Evolutionary conservation across 2,329 filamentous ascomycete species (phyloP).

Genomic region (Clarireedia hainanense): DNA sequence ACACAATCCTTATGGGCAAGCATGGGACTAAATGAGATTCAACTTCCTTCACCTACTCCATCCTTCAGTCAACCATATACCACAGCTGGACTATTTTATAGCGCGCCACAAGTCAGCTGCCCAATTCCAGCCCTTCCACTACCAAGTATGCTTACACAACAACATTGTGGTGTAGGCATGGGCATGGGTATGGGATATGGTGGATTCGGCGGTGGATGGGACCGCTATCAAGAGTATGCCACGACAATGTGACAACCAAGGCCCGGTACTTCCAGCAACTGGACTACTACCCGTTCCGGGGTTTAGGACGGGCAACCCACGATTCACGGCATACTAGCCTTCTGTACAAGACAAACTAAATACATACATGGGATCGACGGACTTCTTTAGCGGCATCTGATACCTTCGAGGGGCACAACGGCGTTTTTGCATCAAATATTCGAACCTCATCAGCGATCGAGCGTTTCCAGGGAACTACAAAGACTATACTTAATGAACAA

Average conservation of each 20-base stretch:
- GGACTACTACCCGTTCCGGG: slow-evolving; percentile 46
- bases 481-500: slow-evolving; percentile 12
- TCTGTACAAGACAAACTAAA: slow-evolving; percentile 12
- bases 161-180: slow-evolving; percentile 71
- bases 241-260: slow-evolving; percentile 75
- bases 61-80: slow-evolving; percentile 74
- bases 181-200: slow-evolving; percentile 69
- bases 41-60: slow-evolving; percentile 70
- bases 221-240: slow-evolving; percentile 75
- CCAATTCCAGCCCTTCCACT: slow-evolving; percentile 72
- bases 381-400: slow-evolving; percentile 29
- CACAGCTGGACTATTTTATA: slow-evolving; percentile 70
- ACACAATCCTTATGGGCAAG: slow-evolving; percentile 71
- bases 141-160: slow-evolving; percentile 77
- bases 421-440: slow-evolving; percentile 20
- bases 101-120: slow-evolving; percentile 65
- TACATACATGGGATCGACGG: slow-evolving; percentile 9
- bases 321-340: slow-evolving; percentile 14
- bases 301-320: slow-evolving; percentile 26
- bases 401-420: slow-evolving; percentile 21
- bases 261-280: slow-evolving; percentile 31
- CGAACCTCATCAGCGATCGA: slow-evolving; percentile 26
- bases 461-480: slow-evolving; percentile 23
- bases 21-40: slow-evolving; percentile 66
- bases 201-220: slow-evolving; percentile 66